These are phyloP conservation scores for Cladosporium halotolerans DNA, from an alignment of 2,329 filamentous ascomycete genomes.

Conservation along the genomic window DNA sequence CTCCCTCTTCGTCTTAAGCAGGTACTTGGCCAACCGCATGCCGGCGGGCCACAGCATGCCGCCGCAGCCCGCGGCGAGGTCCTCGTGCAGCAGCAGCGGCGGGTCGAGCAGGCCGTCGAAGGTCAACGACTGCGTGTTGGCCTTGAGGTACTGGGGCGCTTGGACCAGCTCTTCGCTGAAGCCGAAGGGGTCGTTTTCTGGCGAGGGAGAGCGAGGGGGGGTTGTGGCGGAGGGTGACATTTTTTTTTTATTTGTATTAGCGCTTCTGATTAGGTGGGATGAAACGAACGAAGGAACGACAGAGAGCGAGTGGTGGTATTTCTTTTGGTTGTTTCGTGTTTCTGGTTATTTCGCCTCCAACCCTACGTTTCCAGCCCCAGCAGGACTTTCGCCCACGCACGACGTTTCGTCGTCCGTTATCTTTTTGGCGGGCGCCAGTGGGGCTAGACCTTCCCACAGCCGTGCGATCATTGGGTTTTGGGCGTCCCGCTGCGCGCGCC, in stretches of 20 bases:
- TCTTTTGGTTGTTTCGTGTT: too few species aligned
- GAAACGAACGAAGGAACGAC: too few species aligned
- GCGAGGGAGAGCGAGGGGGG: background rate
- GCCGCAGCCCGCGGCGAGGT: constrained; percentile 81
- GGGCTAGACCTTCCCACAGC: too few species aligned
- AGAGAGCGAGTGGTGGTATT: too few species aligned
- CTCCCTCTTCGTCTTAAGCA: constrained; percentile 67
- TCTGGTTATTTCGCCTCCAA: too few species aligned
- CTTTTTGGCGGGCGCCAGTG: too few species aligned
- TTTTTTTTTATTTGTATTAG: background rate
- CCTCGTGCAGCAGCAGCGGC: constrained; percentile 73
- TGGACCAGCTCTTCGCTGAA: constrained; percentile 53
- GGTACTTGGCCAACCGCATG: constrained; percentile 78
- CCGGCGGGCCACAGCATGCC: constrained; percentile 94
- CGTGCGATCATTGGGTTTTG: too few species aligned
- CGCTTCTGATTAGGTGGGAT: background rate
- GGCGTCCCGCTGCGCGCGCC: too few species aligned
- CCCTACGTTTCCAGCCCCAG: too few species aligned
- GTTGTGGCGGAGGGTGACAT: constrained; percentile 1
- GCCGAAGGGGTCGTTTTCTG: constrained; percentile 22
- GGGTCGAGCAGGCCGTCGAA: constrained; percentile 68
- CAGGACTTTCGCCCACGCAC: too few species aligned
- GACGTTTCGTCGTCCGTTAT: too few species aligned
- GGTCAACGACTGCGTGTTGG: constrained; percentile 42
- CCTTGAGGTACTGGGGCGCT: constrained; percentile 30